Evolutionary conservation across 2,329 filamentous ascomycete genomes (phyloP).

Genomic region (Aureobasidium sp.): DNA sequence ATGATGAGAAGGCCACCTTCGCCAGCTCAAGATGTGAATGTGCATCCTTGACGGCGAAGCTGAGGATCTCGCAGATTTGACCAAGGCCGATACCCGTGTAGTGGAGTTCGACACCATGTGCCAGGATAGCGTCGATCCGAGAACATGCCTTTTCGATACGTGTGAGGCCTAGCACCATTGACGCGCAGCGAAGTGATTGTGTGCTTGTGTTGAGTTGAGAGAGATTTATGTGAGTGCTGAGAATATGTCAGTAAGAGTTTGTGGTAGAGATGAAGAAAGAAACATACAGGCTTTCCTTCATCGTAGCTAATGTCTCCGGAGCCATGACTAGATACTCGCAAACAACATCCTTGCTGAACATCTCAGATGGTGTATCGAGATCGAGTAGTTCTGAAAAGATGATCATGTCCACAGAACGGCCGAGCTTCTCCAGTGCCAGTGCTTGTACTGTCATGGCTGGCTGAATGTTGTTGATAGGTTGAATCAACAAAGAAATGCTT

Average conservation of each 20-base stretch:
- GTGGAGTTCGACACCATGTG: slow-evolving; percentile 1
- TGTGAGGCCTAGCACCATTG: neutral
- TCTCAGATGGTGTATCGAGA: neutral
- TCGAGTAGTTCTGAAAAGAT: slow-evolving; percentile 10
- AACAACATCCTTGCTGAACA: neutral
- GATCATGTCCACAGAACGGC: neutral
- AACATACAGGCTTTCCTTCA: slow-evolving; percentile 5
- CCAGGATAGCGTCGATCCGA: neutral
- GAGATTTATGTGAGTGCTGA: neutral
- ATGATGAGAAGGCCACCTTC: neutral
- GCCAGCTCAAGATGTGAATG: neutral
- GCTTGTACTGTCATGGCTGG: neutral
- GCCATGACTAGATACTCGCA: neutral
- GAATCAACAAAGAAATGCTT: neutral
- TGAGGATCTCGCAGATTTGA: neutral
- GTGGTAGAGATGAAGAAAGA: neutral
- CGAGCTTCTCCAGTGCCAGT: neutral
- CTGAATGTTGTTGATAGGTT: neutral
- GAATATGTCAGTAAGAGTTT: neutral
- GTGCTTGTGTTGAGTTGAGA: neutral
- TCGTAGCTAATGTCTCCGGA: neutral
- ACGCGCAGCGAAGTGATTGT: slow-evolving; percentile 6
- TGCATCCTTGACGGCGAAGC: neutral
- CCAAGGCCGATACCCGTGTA: neutral
- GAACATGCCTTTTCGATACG: slow-evolving; percentile 4